A percentile compares a stretch with the other conserved stretches of the same genome.
These are phyloP conservation scores for Solanum pimpinellifolium DNA, from an alignment of 257 asterid species.

Conservation along the genomic window DNA sequence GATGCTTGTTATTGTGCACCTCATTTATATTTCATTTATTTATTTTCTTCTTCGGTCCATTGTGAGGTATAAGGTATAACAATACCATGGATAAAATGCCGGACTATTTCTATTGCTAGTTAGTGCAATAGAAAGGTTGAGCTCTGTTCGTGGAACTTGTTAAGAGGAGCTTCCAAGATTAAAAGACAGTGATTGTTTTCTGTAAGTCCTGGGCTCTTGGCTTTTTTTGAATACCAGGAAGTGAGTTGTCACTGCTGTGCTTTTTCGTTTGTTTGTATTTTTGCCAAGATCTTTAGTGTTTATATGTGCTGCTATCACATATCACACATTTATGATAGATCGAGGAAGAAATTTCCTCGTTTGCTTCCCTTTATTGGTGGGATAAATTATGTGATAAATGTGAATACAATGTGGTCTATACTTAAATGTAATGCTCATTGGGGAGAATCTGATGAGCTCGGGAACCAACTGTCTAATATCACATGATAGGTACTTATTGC, in stretches of 20 bases:
- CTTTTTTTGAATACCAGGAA: neutral
- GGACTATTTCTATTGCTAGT: neutral
- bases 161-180: neutral
- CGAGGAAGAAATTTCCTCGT: neutral
- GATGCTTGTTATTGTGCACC: neutral
- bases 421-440: neutral
- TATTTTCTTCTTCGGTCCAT: neutral
- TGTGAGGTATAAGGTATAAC: neutral
- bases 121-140: neutral
- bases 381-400: neutral
- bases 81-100: neutral
- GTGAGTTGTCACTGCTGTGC: neutral
- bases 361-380: neutral
- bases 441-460: neutral
- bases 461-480: neutral
- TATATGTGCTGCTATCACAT: neutral
- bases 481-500: neutral
- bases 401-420: neutral
- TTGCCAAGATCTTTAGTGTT: neutral
- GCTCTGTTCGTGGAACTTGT: neutral
- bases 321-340: neutral
- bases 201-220: neutral
- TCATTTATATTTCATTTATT: neutral
- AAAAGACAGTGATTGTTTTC: neutral
- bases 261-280: neutral